Evolutionary conservation across 345 rosid species (phyloP).

Genomic region (Dipteronia sinensis): DNA sequence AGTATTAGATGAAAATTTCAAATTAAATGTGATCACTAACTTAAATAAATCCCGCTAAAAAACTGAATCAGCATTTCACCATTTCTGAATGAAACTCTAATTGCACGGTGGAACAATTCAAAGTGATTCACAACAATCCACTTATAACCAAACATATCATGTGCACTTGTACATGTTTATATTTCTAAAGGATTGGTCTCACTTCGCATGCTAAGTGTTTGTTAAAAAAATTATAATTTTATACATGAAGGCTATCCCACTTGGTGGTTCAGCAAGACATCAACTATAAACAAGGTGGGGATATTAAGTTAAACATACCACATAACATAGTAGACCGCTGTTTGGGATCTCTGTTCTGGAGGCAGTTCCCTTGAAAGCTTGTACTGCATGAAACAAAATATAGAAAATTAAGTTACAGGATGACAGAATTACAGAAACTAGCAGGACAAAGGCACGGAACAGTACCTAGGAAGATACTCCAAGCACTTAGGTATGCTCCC

Average conservation of each 20-base stretch:
- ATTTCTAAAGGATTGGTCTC: background rate
- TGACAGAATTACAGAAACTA: background rate
- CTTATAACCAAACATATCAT: background rate
- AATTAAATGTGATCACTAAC: background rate
- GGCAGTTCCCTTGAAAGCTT: conserved; percentile 95
- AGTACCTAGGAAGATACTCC: conserved; percentile 74
- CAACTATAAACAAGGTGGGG: background rate
- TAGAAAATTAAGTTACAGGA: conserved; percentile 14
- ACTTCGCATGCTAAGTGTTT: background rate
- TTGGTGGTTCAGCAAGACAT: conserved; percentile 8
- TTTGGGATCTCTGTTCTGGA: conserved; percentile 56
- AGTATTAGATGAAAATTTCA: conserved; percentile 6
- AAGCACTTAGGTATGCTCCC: conserved; percentile 92
- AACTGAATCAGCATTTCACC: conserved; percentile 3
- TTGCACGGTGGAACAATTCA: background rate
- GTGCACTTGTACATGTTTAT: background rate
- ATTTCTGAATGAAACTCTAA: conserved; percentile 2
- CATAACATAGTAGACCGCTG: conserved; percentile 74
- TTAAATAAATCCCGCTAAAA: background rate
- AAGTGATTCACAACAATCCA: background rate
- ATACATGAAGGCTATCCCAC: background rate
- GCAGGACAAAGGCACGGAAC: conserved; percentile 13
- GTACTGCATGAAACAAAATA: conserved; percentile 40
- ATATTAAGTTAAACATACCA: conserved; percentile 44
- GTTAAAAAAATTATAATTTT: background rate